These are phyloP conservation scores for Populus ilicifolia DNA, from an alignment of 345 rosid species.

Conservation along the genomic window DNA sequence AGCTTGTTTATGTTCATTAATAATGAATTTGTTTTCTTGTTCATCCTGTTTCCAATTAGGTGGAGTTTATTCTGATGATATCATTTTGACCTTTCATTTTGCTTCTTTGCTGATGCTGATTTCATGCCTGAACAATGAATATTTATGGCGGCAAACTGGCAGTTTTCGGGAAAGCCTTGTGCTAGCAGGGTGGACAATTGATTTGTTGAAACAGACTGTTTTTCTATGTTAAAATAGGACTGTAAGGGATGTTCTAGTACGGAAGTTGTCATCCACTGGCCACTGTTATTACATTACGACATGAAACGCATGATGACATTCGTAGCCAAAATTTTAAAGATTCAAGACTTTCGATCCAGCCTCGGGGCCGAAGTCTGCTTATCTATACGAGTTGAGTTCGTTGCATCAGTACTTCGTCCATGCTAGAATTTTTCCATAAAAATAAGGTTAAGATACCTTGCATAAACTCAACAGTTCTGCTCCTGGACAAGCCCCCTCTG, in stretches of 20 bases:
- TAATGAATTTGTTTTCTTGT: conserved; percentile 21
- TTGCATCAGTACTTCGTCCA: not conserved
- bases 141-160: not conserved
- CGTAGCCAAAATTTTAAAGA: not conserved
- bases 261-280: no score
- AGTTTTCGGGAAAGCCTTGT: not conserved
- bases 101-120: not conserved
- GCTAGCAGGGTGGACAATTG: not conserved
- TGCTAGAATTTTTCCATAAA: not conserved
- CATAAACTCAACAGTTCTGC: not conserved
- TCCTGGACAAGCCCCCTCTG: not conserved
- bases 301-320: not conserved
- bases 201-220: not conserved
- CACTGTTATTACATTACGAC: no score
- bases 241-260: no score
- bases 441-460: not conserved
- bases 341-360: not conserved
- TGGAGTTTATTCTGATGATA: not conserved
- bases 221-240: not conserved
- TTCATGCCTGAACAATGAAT: not conserved
- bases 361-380: not conserved
- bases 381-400: not conserved
- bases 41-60: conserved; percentile 5
- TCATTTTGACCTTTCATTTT: not conserved
- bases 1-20: conserved; percentile 14